Evolutionary conservation across 2,329 filamentous ascomycete species (phyloP), one percentile per base, ranked within the genome.

Genomic region (Golovinomyces cichoracearum): DNA sequence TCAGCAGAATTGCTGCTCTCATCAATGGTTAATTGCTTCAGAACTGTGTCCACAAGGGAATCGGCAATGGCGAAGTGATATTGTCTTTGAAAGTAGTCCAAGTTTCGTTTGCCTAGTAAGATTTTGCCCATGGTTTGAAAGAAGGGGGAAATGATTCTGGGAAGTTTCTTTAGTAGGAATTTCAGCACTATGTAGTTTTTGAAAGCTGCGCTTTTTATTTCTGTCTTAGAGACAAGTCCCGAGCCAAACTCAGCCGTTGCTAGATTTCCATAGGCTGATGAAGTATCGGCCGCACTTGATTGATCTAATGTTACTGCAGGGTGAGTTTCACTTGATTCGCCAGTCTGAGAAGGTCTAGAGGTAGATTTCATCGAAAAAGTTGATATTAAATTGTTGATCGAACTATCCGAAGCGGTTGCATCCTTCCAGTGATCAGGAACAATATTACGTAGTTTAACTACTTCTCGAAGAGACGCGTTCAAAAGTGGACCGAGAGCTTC

Each of bases 111-210:
- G 40, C 76, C 75, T 3, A 93, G 69, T 21, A 95, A 67, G 15
- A 80, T 74, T 61, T 84, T 90, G 12, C 88, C 88, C 40, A 95
- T 67, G 1, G 77, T 79, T 58, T 93, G 83, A 59, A 93, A 80
- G 55, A 95, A 81, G 0, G 81, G 78, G 17, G 83, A 80, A n/a
- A 86, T 80, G 2, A 79, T 78, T 7, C 77, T 76, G 21, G 86
- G 78, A 56, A 92, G 73, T 29, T 83, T 78, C 57, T 80, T 79
- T 12, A 95, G 69, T 10, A 95, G 67, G 54, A 78, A 78, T 33
- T 80, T 74, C 41, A 95, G 68, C 12, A 74, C 78, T 58, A 80
- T 76, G 37, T 80, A 84, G 61, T 95, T 98, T 60, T 80, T 75
- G 61, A 78, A 78, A 41, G 67, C 40, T 52, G 54, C 51, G 26